Evolutionary conservation across 192 early-diverging fungal genomes (phyloP).

Genomic region (Linnemannia schmuckeri): DNA sequence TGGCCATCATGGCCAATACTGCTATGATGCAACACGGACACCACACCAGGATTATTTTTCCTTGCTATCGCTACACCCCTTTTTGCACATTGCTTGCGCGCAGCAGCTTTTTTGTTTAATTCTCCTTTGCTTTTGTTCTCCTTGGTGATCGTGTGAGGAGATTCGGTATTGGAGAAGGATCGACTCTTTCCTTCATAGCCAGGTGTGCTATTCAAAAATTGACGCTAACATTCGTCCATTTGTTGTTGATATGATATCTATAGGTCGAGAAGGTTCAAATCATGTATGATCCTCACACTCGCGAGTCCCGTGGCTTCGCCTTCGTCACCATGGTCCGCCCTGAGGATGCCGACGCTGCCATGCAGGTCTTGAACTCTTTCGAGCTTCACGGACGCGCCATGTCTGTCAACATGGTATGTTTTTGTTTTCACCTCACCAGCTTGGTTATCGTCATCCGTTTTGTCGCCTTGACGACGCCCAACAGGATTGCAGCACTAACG

Average conservation of each 20-base stretch:
- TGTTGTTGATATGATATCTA: not conserved
- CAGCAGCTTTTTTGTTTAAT: not conserved
- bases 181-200: not conserved
- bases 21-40: not conserved
- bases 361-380: conserved; percentile 72
- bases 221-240: too few species aligned
- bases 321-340: conserved; percentile 81
- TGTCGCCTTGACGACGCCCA: not conserved
- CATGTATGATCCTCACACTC: conserved; percentile 85
- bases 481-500: not conserved
- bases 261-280: conserved; percentile 77
- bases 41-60: not conserved
- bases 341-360: conserved; percentile 80
- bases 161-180: not conserved
- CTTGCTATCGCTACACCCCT: not conserved
- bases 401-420: conserved; percentile 78
- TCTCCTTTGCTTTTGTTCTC: not conserved
- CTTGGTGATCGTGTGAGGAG: not conserved
- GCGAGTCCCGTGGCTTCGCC: conserved; percentile 90
- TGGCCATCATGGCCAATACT: not conserved
- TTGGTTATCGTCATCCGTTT: too few species aligned
- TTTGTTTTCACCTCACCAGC: not conserved
- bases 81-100: not conserved
- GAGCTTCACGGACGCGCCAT: conserved; percentile 88
- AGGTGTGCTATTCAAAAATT: not conserved